Evolutionary conservation across 2,329 filamentous ascomycete species (phyloP).

Genomic region (Septoria petroselini): DNA sequence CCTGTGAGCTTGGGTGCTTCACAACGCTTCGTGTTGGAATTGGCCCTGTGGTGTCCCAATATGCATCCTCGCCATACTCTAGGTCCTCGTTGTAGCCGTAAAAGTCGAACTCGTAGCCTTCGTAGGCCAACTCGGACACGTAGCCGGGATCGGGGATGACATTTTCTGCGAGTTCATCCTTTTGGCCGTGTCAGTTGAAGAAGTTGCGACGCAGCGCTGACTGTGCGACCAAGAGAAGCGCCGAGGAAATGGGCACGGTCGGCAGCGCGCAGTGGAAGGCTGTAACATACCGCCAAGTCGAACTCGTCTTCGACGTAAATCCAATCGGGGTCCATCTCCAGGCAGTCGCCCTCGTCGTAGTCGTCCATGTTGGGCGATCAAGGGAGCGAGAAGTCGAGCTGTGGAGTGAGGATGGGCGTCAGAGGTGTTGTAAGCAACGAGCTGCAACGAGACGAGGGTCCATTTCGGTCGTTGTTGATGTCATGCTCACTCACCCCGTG

Average conservation of each 20-base stretch:
- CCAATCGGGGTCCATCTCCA: constrained; percentile 39
- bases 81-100: constrained; percentile 51
- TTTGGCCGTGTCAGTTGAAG: neutral
- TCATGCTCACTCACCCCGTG: too few species aligned
- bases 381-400: too few species aligned
- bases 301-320: constrained; percentile 49
- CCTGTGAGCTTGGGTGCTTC: too few species aligned
- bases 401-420: neutral
- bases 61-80: constrained; percentile 49
- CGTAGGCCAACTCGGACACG: constrained; percentile 33
- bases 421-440: neutral
- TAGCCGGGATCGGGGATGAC: constrained; percentile 45
- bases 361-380: constrained; percentile 34
- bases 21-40: neutral
- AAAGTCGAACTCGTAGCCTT: constrained; percentile 45
- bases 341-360: constrained; percentile 40
- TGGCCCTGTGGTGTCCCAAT: constrained; percentile 35
- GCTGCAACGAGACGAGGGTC: too few species aligned
- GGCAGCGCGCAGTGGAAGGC: constrained; percentile 15
- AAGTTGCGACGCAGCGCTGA: neutral
- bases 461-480: too few species aligned
- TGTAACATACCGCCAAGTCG: constrained; percentile 38
- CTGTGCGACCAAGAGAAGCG: neutral
- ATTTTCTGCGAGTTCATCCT: constrained; percentile 52
- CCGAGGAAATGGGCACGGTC: too few species aligned